Evolutionary conservation across 306 rosid genomes (phyloP).

Genomic region (Medicago lupulina): DNA sequence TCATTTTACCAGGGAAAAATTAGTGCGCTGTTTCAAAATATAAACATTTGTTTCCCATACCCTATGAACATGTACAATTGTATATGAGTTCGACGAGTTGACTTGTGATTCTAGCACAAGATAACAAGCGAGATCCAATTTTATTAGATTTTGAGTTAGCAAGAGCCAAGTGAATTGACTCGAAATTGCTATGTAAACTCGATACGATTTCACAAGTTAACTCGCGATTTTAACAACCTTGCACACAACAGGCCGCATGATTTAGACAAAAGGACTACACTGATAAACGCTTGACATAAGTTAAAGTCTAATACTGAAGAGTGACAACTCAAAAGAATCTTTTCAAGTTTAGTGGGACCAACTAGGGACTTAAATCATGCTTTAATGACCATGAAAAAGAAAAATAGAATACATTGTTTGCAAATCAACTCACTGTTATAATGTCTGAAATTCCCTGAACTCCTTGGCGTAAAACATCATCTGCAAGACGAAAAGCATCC

Average conservation of each 20-base stretch:
- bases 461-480: slow-evolving; percentile 98
- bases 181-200: too few species aligned
- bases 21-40: too few species aligned
- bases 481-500: slow-evolving; percentile 96
- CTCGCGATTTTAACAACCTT: too few species aligned
- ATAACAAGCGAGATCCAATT: too few species aligned
- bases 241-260: slow-evolving; percentile 27
- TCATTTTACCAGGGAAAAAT: too few species aligned
- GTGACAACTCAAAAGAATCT: slow-evolving; percentile 18
- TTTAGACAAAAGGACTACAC: slow-evolving; percentile 5
- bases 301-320: slow-evolving; percentile 20
- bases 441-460: slow-evolving; percentile 99
- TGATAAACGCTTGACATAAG: neutral
- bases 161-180: too few species aligned
- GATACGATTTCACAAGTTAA: too few species aligned
- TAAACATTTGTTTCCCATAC: too few species aligned
- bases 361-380: neutral
- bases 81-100: too few species aligned
- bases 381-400: neutral
- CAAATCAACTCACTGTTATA: slow-evolving; percentile 73
- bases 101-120: too few species aligned
- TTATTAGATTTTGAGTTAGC: too few species aligned
- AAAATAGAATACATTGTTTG: slow-evolving; percentile 15
- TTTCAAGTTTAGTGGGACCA: slow-evolving; percentile 7
- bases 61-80: too few species aligned